Conservation (phyloP, 2,329 filamentous ascomycete species). For the Cercospora canescens region DNA sequence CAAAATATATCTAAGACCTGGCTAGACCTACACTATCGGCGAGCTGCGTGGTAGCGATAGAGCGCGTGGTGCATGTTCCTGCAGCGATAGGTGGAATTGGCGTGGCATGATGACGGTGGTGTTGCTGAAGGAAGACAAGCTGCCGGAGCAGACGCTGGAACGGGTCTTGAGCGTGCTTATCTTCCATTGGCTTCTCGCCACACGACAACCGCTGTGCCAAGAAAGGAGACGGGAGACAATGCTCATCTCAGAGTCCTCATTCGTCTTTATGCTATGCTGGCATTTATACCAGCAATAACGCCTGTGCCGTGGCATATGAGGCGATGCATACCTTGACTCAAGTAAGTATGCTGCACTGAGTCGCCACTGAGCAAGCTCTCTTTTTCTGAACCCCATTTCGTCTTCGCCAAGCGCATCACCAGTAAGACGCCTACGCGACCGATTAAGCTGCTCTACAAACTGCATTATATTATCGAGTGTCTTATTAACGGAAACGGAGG, state of each 20-base stretch:
- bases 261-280: neutral
- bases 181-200: neutral
- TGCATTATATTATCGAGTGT: too few species aligned
- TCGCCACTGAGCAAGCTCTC: neutral
- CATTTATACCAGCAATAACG: neutral
- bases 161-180: neutral
- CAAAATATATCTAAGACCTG: neutral
- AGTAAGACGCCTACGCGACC: too few species aligned
- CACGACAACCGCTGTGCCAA: neutral
- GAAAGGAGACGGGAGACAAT: neutral
- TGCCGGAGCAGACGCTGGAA: conserved; percentile 6
- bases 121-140: conserved; percentile 11
- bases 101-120: conserved; percentile 5
- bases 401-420: too few species aligned
- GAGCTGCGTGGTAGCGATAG: conserved; percentile 1
- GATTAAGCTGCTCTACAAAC: too few species aligned
- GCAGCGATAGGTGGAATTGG: conserved; percentile 24
- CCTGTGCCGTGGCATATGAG: neutral
- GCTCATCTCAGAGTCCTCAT: neutral
- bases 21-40: conserved; percentile 35
- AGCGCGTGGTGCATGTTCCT: conserved; percentile 22
- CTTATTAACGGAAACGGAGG: too few species aligned
- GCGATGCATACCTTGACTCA: neutral
- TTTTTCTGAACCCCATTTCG: too few species aligned
- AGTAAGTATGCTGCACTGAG: neutral